Percentiles rank a stretch among this genome's conserved stretches.
phyloP scores from a whole-genome alignment of 768 basidiomycete species.

The Mrakia gelida region DNA sequence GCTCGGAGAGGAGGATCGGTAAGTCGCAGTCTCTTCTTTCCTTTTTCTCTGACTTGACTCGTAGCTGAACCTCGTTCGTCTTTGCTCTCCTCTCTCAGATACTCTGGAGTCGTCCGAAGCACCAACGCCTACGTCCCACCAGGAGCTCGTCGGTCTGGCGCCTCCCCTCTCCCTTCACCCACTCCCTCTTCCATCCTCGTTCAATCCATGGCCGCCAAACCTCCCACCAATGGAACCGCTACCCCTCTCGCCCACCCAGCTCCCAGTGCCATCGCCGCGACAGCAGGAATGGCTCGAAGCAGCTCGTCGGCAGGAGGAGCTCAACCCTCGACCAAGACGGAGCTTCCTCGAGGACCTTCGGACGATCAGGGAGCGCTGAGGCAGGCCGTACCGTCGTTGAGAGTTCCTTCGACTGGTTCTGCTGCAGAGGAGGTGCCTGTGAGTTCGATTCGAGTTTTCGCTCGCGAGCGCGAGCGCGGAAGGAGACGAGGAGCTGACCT shows the following conservation, averaged over 20 bases:
- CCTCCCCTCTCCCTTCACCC: slow-evolving; percentile 1
- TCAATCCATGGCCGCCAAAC: slow-evolving; percentile 8
- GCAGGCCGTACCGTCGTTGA: not conserved
- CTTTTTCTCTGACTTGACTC: not conserved
- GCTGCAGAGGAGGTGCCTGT: slow-evolving; percentile 22
- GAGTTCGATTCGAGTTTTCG: not conserved
- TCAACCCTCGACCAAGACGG: not conserved
- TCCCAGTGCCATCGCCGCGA: slow-evolving; percentile 24
- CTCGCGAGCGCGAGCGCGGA: not conserved
- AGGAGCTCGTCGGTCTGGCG: slow-evolving; percentile 61
- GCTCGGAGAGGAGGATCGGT: slow-evolving; percentile 95
- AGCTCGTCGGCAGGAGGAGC: slow-evolving; percentile 14
- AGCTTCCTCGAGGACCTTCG: slow-evolving; percentile 44
- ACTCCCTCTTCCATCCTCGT: not conserved
- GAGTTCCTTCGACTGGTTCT: slow-evolving; percentile 10
- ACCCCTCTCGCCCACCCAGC: slow-evolving; percentile 15
- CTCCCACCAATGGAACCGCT: not conserved
- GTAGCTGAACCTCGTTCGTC: slow-evolving; percentile 36
- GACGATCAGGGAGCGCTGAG: slow-evolving; percentile 1
- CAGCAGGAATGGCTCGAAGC: slow-evolving; percentile 26
- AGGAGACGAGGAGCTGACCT: not conserved
- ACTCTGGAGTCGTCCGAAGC: slow-evolving; percentile 83
- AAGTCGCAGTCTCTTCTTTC: slow-evolving; percentile 36
- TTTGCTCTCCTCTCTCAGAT: slow-evolving; percentile 53
- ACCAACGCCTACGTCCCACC: slow-evolving; percentile 92